Evolutionary conservation across 805 yeast genomes (phyloP).

Genomic region (Wickerhamomyces chaumierensis): DNA sequence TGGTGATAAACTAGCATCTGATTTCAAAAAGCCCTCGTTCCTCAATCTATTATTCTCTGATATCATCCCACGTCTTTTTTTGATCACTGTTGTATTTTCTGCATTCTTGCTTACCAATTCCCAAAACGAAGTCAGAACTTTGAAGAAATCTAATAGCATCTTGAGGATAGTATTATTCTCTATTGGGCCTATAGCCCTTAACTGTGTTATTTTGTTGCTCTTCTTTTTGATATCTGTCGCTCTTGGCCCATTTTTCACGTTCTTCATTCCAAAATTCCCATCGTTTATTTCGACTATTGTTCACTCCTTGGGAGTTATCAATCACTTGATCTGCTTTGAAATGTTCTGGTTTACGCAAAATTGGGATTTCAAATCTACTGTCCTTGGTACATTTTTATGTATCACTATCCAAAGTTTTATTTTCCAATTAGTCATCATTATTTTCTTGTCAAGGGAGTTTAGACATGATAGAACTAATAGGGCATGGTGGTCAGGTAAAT

Average conservation of each 20-base stretch:
- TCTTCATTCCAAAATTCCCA: conserved; percentile 31
- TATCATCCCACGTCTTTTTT: conserved; percentile 26
- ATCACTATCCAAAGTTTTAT: conserved; percentile 37
- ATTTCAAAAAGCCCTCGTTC: conserved; percentile 39
- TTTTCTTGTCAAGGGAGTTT: conserved; percentile 44
- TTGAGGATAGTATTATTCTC: conserved; percentile 33
- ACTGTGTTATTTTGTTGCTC: conserved; percentile 27
- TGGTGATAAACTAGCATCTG: conserved; percentile 29
- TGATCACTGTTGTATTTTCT: conserved; percentile 23
- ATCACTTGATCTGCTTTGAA: conserved; percentile 38
- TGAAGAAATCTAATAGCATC: conserved; percentile 27
- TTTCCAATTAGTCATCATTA: conserved; percentile 31
- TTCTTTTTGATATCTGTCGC: conserved; percentile 31
- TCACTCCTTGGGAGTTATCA: conserved; percentile 36
- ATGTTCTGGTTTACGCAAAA: conserved; percentile 44
- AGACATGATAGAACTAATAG: conserved; percentile 40
- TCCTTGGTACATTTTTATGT: conserved; percentile 43
- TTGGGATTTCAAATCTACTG: conserved; percentile 39
- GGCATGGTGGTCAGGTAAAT: conserved; percentile 67
- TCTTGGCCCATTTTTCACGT: conserved; percentile 36
- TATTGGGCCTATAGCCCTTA: conserved; percentile 34
- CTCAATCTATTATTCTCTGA: conserved; percentile 31
- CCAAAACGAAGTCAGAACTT: conserved; percentile 31
- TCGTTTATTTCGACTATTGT: conserved; percentile 36
- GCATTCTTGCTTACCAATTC: conserved; percentile 47